Evolutionary conservation across 768 basidiomycete species (phyloP), one percentile per base, ranked within the genome.

Genomic region (Pleurotus platypus): DNA sequence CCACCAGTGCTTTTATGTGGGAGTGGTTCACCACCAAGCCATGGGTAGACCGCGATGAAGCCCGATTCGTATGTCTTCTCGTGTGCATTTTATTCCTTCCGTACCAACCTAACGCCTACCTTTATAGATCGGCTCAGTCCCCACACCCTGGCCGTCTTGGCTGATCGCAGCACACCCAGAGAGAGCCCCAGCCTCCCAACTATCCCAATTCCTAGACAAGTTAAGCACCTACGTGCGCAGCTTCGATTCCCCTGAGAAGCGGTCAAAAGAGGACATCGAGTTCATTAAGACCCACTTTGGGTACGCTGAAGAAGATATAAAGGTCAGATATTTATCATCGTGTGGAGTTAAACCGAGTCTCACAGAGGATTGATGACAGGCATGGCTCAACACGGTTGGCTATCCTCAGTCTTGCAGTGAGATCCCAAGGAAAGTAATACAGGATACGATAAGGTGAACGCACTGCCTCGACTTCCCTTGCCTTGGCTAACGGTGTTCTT

Each of bases 71-170:
- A 69, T 69, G 91, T 77, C 55, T 30, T 35, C 15, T 27, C 5
- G 13, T 24, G 15, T 13, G 49, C 16, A 15, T 24, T 27, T 24
- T 13, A 0, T 42, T 16, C 13, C 27, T 18, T 39, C 49, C 15
- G 40, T 37, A 15, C 47, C 26, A 47, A 27, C 43, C 24, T 47
- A n/a, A 61, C 24, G 49, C 26, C 18, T 1, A 5, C 38, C 6
- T 39, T 5, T 48, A 22, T 20, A 92, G 90, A 92, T 93, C 60
- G 89, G 90, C 12, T 85, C 88, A 7, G 86, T 92, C 4, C 86
- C 87, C 38, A 98, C 95, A 0, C 96, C 96, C 0, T 99, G 96
- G 96, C 92, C 94, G 12, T 95, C 93, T 0, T 99, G 96, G 96
- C 74, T 92, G 57, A 91, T 98, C 65, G 95, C 92, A 22, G 92